Evolutionary conservation across 805 yeast species (phyloP), one percentile per base, ranked within the genome.

Genomic region (Candida andamanensis): DNA sequence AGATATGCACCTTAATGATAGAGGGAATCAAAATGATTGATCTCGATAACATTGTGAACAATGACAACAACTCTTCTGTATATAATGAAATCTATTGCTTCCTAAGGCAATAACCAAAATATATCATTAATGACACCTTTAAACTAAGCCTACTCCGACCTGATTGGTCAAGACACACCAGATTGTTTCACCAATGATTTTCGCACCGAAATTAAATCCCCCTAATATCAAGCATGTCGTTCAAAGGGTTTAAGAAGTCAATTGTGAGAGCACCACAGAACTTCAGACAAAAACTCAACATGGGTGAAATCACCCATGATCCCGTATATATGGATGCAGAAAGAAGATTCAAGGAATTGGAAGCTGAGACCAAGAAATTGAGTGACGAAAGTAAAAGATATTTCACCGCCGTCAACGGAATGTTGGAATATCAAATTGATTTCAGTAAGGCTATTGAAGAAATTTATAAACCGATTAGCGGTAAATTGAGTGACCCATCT

Each of bases 371-470:
- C 23, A 85, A 86, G 63, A 83, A 85, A 53, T 69, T 92, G 39
- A 82, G 87, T 47, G 86, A 83, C 23, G 97, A 90, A 60, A 81
- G 95, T 18, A 85, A 81, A 49, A 75, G 95, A 54, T 92, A 92
- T 60, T 87, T 85, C 48, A 72, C 74, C 20, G 95, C 97, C 0
- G 95, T 92, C 35, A 86, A 85, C 51, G 95, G 90, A 26, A 87
- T 92, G 95, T 68, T 92, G 46, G 80, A 78, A 37, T 92, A 84
- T 58, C 98, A 92, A 58, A 81, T 90, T 44, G 97, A 90, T 38
- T 92, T 89, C 56, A 83, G 95, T n/a, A 82, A 81, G 50, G 90
- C 95, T 3, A 86, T 92, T 60, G 97, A 89, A 56, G 96, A 89
- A 53, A 83, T 92, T 39, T 92, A 87, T 65, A 86, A 90, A 60